These are phyloP conservation scores for Sporisorium iseilematis-ciliati DNA, from an alignment of 1,284 basidiomycete genomes.

Conservation along the genomic window DNA sequence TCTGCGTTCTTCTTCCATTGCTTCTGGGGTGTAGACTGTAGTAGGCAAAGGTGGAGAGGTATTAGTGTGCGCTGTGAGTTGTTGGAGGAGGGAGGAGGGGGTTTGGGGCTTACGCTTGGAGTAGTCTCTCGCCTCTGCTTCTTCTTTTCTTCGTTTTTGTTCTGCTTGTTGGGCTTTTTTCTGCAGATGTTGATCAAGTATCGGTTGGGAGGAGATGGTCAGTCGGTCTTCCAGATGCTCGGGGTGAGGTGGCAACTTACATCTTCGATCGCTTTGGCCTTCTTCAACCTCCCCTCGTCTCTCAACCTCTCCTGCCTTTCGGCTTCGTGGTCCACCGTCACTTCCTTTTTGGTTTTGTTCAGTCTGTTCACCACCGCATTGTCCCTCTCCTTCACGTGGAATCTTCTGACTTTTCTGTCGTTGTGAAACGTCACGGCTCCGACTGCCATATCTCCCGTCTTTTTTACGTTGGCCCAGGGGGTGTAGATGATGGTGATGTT, in stretches of 20 bases:
- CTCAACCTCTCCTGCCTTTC: conserved; percentile 78
- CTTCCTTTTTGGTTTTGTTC: conserved; percentile 86
- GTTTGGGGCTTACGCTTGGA: conserved; percentile 70
- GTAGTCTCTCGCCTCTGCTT: conserved; percentile 65
- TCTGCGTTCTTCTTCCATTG: conserved; percentile 58
- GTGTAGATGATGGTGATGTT: conserved; percentile 95
- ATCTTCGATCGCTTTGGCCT: conserved; percentile 56
- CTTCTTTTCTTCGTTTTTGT: conserved; percentile 74
- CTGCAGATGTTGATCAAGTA: too few relatives aligned
- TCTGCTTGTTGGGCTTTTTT: conserved; percentile 56
- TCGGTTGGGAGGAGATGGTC: too few relatives aligned
- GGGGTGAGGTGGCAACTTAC: conserved; percentile 36
- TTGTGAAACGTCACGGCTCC: conserved; percentile 94
- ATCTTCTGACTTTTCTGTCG: conserved; percentile 78
- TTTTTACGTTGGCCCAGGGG: conserved; percentile 72
- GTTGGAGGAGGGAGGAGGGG: neutral
- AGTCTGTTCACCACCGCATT: conserved; percentile 92
- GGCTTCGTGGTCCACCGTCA: conserved; percentile 85
- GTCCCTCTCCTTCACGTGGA: conserved; percentile 83
- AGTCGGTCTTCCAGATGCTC: too few relatives aligned
- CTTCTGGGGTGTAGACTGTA: conserved; percentile 61
- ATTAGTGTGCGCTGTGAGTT: too few relatives aligned
- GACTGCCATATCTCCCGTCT: conserved; percentile 74
- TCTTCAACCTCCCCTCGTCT: conserved; percentile 54
- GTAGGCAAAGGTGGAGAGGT: too few relatives aligned